Base-by-base conservation (phyloP, 2,329 filamentous ascomycete species). In the Paraphoma chrysanthemicola region DNA sequence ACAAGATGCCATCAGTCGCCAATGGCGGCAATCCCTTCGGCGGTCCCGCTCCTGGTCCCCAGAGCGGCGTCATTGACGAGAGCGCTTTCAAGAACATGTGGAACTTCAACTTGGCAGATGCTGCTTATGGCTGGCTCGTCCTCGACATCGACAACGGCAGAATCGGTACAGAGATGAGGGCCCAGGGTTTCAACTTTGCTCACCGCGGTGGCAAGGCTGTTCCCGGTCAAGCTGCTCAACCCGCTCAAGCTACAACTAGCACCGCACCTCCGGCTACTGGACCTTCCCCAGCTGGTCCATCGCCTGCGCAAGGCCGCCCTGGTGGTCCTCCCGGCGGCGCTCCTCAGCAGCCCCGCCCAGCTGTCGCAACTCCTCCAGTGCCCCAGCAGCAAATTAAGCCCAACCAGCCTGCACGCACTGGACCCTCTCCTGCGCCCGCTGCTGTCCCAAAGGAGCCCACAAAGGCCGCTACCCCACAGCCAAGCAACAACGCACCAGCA, bases 1-100 rank as follows among this genome's bases (percentile, higher is more conserved):
- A 94, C 70, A 98, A 97, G 85, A 99, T 99, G 95, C 95, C 95
- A 10, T 90, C 88, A 11, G 93, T 93, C 36, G 95, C 95, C 38
- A 96, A 94, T 59, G 95, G 95, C 53, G 95, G 95, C 18, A 98
- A 98, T 76, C 95, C 95, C 6, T 99, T 99, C 72, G 95, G 95
- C 44, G 94, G 94, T 12, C 91, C 92, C 30, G 86, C 89, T 51
- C 87, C 88, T 48, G 90, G 90, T 39, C 88, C 84, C 51, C 85
- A 87, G 55, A 89, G 92, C 48, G 95, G 95, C 31, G 91, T 96
- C 72, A 93, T 99, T 16, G 95, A 99, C 62, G 95, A 99, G 82
- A 97, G 93, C 70, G 95, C 95, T 1, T 99, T 99, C 86, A 99
- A 99, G 83, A 99, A 99, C 77, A 98, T 98, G 95, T 99, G 95